A percentile compares a stretch with the other conserved stretches of the same genome.
Conservation (phyloP, 305 asterid species). For the Fraxinus sp. region DNA sequence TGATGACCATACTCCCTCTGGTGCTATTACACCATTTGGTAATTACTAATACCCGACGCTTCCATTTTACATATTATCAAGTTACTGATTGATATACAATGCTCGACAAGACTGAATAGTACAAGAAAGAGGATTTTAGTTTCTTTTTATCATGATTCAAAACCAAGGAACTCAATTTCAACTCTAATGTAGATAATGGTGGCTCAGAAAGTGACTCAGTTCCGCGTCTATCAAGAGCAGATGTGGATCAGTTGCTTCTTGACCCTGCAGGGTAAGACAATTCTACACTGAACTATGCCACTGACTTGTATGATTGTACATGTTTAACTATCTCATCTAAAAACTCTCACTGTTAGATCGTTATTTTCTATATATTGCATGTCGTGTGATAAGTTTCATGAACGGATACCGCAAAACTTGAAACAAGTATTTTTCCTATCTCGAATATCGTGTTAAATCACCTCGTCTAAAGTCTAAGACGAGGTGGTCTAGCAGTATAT, state of each 20-base stretch:
- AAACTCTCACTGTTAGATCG: background rate
- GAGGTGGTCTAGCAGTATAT: background rate
- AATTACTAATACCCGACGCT: constrained; percentile 13
- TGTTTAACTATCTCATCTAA: background rate
- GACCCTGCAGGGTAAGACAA: constrained; percentile 66
- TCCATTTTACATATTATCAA: background rate
- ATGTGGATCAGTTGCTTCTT: constrained; percentile 63
- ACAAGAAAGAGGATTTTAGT: background rate
- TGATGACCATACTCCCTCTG: constrained; percentile 50
- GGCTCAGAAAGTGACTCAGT: constrained; percentile 50
- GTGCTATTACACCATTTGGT: constrained; percentile 57
- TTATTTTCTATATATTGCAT: background rate
- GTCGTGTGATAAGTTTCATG: background rate
- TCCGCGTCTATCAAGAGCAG: constrained; percentile 62
- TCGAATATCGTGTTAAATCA: background rate
- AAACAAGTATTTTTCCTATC: background rate
- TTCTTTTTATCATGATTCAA: background rate
- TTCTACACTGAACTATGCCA: background rate
- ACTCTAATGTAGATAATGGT: constrained; percentile 44
- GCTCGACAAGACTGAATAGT: background rate
- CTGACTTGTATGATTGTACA: background rate
- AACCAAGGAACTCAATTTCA: background rate
- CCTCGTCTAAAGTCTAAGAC: background rate
- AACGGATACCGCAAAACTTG: background rate
- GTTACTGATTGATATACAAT: background rate